Evolutionary conservation across 345 rosid genomes (phyloP), one percentile per base, ranked within the genome.

Genomic region (Chamaenerion angustifolium): DNA sequence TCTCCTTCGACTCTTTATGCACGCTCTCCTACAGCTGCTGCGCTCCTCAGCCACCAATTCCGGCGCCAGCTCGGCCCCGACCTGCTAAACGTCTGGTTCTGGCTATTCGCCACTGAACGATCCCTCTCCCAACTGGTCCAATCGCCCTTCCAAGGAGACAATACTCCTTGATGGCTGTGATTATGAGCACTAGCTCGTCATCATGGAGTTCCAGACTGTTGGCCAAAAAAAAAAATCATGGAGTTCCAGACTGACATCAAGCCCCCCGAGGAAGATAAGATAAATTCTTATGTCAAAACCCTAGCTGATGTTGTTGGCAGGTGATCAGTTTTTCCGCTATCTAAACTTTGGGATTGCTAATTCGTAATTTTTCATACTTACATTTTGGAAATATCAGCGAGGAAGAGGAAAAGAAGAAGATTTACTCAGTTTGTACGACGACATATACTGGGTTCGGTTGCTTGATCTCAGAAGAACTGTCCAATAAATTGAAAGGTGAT

Each of bases 341-440:
- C 21, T 46, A 4, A 8, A 11, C 16, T 8, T 46, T 14, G 49
- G 3, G 16, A 16, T 46, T 46, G 16, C 49, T 11, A 14, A 16
- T 46, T 46, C 12, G 17, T 16, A 11, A 8, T 14, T 46, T 46
- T 16, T 46, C 19, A 15, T 3, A 16, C 17, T 46, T 45, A 17
- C 17, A 46, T 10, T 19, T 48, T 16, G 17, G 55, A 12, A 56
- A 12, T 65, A 67, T 25, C 51, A 87, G 98, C 52, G 98, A 92
- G 69, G 98, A 92, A 48, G 96, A 87, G 71, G 98, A 96, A 40
- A 87, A 78, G 80, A 92, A 87, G 87, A 86, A 74, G 76, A 92
- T 92, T 14, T 92, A 92, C 73, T 92, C 98, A 0, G 98, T 92
- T 45, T 78, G 77, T 46, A 83, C 89, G 21, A 76, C 84, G 53